A percentile compares a stretch with the other conserved stretches of the same genome.
Conservation (phyloP, 495 filamentous ascomycete genomes). For the Hypomontagnella submonticulosa region DNA sequence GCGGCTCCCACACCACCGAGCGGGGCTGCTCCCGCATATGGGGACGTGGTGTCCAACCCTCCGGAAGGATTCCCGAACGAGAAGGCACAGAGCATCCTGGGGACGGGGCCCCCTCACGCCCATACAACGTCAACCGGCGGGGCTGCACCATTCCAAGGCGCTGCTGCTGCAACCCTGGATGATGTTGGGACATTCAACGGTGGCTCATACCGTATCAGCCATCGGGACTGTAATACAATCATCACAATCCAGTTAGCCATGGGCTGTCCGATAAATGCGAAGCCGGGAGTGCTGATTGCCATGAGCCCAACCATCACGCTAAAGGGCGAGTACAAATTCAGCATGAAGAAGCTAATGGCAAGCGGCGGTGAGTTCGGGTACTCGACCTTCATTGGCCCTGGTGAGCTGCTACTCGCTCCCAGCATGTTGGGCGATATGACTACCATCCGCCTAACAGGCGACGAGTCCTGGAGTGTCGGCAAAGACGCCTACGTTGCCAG, state of each 20-base stretch:
- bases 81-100: constrained; percentile 47
- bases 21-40: constrained; percentile 49
- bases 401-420: constrained; percentile 87
- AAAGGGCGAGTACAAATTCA: constrained; percentile 82
- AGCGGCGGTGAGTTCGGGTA: constrained; percentile 78
- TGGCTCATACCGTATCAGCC: constrained; percentile 91
- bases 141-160: constrained; percentile 67
- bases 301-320: constrained; percentile 91
- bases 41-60: constrained; percentile 44
- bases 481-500: constrained; percentile 81
- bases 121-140: constrained; percentile 59
- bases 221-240: constrained; percentile 89
- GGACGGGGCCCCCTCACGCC: constrained; percentile 45
- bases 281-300: constrained; percentile 88
- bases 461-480: constrained; percentile 82
- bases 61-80: constrained; percentile 51
- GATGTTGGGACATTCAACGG: constrained; percentile 96
- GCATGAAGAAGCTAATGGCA: constrained; percentile 83
- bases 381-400: constrained; percentile 89
- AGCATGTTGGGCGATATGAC: constrained; percentile 86
- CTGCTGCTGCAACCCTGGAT: constrained; percentile 70
- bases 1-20: constrained; percentile 44
- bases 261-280: constrained; percentile 83
- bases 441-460: constrained; percentile 73
- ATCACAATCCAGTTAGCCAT: constrained; percentile 90